Evolutionary conservation across 495 filamentous ascomycete species (phyloP), one percentile per base, ranked within the genome.

Genomic region (Penicillium simplicissimum): DNA sequence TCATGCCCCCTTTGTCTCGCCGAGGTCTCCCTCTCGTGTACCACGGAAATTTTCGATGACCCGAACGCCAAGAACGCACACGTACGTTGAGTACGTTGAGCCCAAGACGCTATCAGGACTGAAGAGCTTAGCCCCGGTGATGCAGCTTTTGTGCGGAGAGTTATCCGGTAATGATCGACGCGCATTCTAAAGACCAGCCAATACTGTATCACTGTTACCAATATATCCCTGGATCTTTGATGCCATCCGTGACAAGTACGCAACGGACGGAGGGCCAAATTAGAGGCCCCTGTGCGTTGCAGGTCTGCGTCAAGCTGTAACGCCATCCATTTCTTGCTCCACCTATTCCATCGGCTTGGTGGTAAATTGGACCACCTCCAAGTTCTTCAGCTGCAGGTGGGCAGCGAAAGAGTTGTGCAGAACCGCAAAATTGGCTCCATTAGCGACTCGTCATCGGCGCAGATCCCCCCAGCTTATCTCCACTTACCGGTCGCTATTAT

Each of bases 401-500:
- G 34, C 19, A 35, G 5, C 17, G 17, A 23, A 45, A 45, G 4
- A 25, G 28, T 31, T 42, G 33, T 49, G n/a, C 35, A 13, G 28
- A 35, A 15, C 14, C 17, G 14, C 35, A 13, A 35, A 35, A 15
- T 19, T 14, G 14, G 28, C n/a, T 31, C 28, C 19, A 35, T 36
- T 14, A 37, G 48, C 28, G 56, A 55, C 62, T 67, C 55, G 62
- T 62, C 62, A 67, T 52, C 59, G 15, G 1, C 34, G 59, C 53
- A 52, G 58, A 65, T 65, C 59, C 28, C 34, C 48, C 33, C 10
- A 21, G 10, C 7, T 19, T 28, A 14, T 25, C 55, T 48, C 53
- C 56, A 52, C 56, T 58, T 43, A 37, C 52, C 37, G 43, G 25
- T 14, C 15, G 8, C 35, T 25, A 7, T 28, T 43, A 35, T 61